Percentiles rank a stretch among this genome's conserved stretches.
Conservation (phyloP, 2,329 filamentous ascomycete genomes). For the Cladosporium sp. region DNA sequence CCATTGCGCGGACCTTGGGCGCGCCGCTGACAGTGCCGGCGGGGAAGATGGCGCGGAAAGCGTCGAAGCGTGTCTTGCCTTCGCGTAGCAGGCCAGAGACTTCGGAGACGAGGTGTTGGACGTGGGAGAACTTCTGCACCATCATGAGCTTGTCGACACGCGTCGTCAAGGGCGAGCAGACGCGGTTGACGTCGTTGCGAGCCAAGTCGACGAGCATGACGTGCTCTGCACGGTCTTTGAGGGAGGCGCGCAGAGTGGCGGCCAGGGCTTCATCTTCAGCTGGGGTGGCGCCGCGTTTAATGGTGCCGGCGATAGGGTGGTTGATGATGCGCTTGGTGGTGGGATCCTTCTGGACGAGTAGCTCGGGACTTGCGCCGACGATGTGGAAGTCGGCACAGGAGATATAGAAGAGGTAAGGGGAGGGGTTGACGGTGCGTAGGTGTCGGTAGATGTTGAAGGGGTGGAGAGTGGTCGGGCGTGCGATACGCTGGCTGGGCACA, state of each 20-base stretch:
- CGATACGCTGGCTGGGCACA: slow-evolving; percentile 90
- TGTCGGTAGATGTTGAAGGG: slow-evolving; percentile 98
- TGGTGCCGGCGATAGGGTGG: slow-evolving; percentile 94
- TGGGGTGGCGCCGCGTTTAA: slow-evolving; percentile 76
- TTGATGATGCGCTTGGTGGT: slow-evolving; percentile 78
- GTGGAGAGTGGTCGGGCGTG: slow-evolving; percentile 84
- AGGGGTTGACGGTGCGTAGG: slow-evolving; percentile 94
- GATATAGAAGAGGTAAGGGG: slow-evolving; percentile 95
- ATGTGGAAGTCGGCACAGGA: slow-evolving; percentile 92
- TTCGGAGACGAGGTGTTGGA: slow-evolving; percentile 95
- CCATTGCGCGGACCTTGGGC: slow-evolving; percentile 95
- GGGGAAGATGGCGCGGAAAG: slow-evolving; percentile 91
- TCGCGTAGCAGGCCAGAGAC: slow-evolving; percentile 85
- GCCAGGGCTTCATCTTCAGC: slow-evolving; percentile 82
- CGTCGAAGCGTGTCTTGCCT: slow-evolving; percentile 88
- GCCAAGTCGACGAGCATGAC: slow-evolving; percentile 98
- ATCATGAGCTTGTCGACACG: slow-evolving; percentile 93
- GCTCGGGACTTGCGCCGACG: slow-evolving; percentile 89
- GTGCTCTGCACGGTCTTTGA: slow-evolving; percentile 93
- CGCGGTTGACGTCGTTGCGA: slow-evolving; percentile 93
- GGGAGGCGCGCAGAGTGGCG: slow-evolving; percentile 70
- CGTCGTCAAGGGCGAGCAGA: slow-evolving; percentile 86
- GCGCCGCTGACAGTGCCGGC: slow-evolving; percentile 94
- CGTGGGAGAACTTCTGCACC: slow-evolving; percentile 91
- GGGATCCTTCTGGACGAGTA: slow-evolving; percentile 83